These are phyloP conservation scores for Dendrocalamus sinicus DNA, from an alignment of 176 grass and related monocot species.

Conservation along the genomic window DNA sequence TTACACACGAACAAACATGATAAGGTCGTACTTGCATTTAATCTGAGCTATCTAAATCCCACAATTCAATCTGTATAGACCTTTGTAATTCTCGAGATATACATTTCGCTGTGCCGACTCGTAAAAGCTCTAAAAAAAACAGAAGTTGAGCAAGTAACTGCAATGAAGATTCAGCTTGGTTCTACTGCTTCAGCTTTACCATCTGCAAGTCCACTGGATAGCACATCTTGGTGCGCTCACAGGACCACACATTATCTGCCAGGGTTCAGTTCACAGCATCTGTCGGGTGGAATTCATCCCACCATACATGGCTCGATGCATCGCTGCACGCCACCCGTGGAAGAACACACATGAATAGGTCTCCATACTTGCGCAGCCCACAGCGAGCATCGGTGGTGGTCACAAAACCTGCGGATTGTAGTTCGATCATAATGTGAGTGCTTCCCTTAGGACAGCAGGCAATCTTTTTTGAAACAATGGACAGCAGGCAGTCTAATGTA, in stretches of 20 bases:
- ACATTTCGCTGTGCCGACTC: background rate
- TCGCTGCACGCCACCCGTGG: too few relatives aligned
- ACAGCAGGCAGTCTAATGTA: constrained; percentile 11
- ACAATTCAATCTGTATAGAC: background rate
- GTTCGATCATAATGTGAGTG: background rate
- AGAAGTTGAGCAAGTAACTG: background rate
- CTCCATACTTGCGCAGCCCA: too few relatives aligned
- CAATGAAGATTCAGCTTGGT: too few relatives aligned
- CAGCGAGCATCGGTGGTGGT: too few relatives aligned
- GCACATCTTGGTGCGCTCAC: too few relatives aligned
- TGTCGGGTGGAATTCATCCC: too few relatives aligned
- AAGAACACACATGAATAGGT: too few relatives aligned
- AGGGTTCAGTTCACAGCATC: too few relatives aligned
- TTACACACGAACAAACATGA: background rate
- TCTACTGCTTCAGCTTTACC: too few relatives aligned
- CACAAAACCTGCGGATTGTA: background rate
- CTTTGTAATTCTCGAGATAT: constrained; percentile 2
- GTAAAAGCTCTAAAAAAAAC: background rate
- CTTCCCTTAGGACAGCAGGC: background rate
- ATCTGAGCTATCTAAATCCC: constrained; percentile 8
- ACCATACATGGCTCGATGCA: too few relatives aligned
- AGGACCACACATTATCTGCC: too few relatives aligned
- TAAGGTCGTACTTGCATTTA: constrained; percentile 1
- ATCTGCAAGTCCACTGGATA: too few relatives aligned
- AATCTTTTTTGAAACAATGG: background rate